Evolutionary conservation across 306 rosid species (phyloP), one percentile per base, ranked within the genome.

Genomic region (Vigna hirtella): DNA sequence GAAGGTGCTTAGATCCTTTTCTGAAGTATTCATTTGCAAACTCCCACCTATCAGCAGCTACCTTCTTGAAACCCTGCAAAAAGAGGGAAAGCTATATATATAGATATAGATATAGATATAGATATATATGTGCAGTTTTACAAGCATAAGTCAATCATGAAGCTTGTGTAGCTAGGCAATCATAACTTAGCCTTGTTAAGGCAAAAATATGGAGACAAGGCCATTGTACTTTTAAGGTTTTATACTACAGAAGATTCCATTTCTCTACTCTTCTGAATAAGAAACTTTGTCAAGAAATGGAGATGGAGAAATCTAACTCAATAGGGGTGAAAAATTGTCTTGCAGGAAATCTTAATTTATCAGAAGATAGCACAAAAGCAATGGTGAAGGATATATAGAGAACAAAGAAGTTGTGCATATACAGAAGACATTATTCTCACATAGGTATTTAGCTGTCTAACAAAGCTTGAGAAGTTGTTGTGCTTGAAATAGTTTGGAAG

Each of bases 391-490:
- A n/a, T 40, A 22, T 1, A 22, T 17, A 66, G 30, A 55, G 32
- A 65, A 36, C 16, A 76, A 50, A 49, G n/a, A 61, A 45, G 69
- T 26, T 38, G 22, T 50, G 18, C 6, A 36, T 36, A 63, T 24
- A 13, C 32, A 42, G 34, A 30, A 49, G 3, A 8, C 43, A 38
- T 14, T 22, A 81, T 65, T 34, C 88, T 59, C 38, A 92, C 97
- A 72, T 92, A 92, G 65, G 97, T 90, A 56, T 91, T 91, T 77
- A 91, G 97, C 70, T 91, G 97, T 16, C 97, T 79, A 72, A 91
- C 97, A 79, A 91, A 91, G 86, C 97, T 91, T 9, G 97, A 91
- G 88, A 91, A 91, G 81, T 91, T 91, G 90, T 91, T 91, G 87
- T 91, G 97, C 66, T 91, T 91, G 93, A 91, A 91, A 75, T 86